Evolutionary conservation across 305 asterid genomes (phyloP), one percentile per base, ranked within the genome.

Genomic region (Salvia sclarea): DNA sequence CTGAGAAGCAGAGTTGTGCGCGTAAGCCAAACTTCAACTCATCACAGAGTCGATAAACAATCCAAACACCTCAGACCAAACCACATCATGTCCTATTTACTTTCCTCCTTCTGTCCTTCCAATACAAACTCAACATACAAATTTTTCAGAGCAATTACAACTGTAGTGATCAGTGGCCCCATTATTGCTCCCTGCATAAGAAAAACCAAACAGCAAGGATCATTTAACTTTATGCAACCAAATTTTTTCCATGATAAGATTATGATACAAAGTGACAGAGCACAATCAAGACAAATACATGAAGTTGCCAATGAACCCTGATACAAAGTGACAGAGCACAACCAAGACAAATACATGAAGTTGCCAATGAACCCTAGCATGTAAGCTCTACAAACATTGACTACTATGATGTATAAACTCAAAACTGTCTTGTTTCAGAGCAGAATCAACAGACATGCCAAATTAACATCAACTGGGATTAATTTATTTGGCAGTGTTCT

Each of bases 141-240:
- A 77, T 90, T 88, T 71, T 90, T 93, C 24, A 93, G 86, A 12
- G 88, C 97, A 17, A 88, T 90, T 6, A 90, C 95, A 48, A 93
- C 89, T 0, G 97, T 93, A 6, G 97, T 93, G 66, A 90, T 92
- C 80, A 90, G 64, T 8, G 98, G 98, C 66, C 98, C 98, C 94
- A 92, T 90, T 76, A 92, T 88, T 3, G 98, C 98, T 75, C 98
- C 98, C 98, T 92, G 92, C 85, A 76, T 9, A 60, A 37, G 35
- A 25, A 14, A 48, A 37, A 22, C 49, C 25, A 21, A 44, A 14
- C 3, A 18, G 21, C 53, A 44, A 59, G 57, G 35, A 61, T 33
- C 35, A 16, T 62, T 28, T 17, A 25, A 28, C 43, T 10, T 44
- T 14, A 35, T 6, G 40, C 8, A 28, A 44, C 16, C 7, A 52